Base-by-base conservation (phyloP, 2,329 filamentous ascomycete species). In the Dactylellina drechsleri region DNA sequence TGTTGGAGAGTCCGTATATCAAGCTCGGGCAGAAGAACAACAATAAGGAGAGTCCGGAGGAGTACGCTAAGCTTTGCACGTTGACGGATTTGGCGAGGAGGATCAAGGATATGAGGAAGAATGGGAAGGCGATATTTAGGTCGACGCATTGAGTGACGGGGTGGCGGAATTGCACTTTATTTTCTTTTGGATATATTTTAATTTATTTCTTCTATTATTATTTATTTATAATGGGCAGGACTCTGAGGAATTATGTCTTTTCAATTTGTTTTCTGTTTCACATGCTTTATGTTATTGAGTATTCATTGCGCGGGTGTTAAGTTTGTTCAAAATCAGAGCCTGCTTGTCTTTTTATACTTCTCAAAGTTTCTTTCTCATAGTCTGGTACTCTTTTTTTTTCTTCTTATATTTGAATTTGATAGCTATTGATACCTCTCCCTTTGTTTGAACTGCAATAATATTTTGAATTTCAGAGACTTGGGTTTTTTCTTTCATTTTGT, bases 81-180 rank as follows among this genome's bases (percentile, higher is more conserved):
- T 47, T 75, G 64, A 52, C 60, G 20, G 64, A 65, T 56, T 36
- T 75, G 52, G 65, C 71, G 64, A 66, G 64, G 20, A 41, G 71
- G 52, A 75, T 75, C 36, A 75, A 75, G 45, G 71, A 75, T 56
- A 75, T 75, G 71, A 61, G 71, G 47, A 75, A 75, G 64, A 75
- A 75, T 18, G 71, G 71, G 26, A 75, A 75, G 47, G 71, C 71
- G 43, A 75, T 75, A 4, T 75, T 75, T 28, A n/a, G 71, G 43
- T 66, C 56, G 41, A 68, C 64, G 2, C 64, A 75, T 52, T 62
- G 12, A 57, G 2, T 23, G 23, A 23, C 2, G 18, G 54, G 40
- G 36, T 15, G 43, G 36, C 8, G 43, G 40, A 36, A 36, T 15
- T 36, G 41, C 7, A 41, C 12, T 40, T 26, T 53, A 7, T 41